Evolutionary conservation across 2,329 filamentous ascomycete species (phyloP).

Genomic region (Eutypella sp.): DNA sequence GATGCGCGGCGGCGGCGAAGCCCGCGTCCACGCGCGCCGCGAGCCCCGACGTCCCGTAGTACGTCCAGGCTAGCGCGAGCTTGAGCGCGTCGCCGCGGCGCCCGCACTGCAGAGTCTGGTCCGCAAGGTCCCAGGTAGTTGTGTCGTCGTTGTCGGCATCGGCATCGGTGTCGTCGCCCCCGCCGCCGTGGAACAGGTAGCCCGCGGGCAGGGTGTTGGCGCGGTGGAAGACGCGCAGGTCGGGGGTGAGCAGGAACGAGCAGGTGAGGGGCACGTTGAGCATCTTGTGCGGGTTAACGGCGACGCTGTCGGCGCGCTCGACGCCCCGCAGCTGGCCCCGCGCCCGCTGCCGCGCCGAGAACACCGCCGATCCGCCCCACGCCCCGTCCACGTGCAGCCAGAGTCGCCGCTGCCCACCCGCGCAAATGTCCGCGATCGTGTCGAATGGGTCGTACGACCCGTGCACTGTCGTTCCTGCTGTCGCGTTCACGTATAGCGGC

Average conservation of each 20-base stretch:
- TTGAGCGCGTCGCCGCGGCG: conserved; percentile 82
- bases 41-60: conserved; percentile 77
- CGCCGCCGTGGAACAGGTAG: conserved; percentile 69
- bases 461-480: conserved; percentile 88
- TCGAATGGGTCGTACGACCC: conserved; percentile 82
- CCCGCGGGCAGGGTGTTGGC: conserved; percentile 85
- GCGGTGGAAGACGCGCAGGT: conserved; percentile 70
- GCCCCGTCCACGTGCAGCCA: conserved; percentile 94
- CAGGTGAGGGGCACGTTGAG: conserved; percentile 86
- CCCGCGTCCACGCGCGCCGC: conserved; percentile 64
- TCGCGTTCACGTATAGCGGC: conserved; percentile 92
- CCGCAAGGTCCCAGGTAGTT: conserved; percentile 84
- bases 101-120: conserved; percentile 90
- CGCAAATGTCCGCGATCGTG: conserved; percentile 66
- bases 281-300: conserved; percentile 97
- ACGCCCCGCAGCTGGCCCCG: conserved; percentile 62
- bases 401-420: conserved; percentile 50
- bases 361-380: conserved; percentile 84
- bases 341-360: conserved; percentile 57
- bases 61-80: conserved; percentile 82
- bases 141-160: conserved; percentile 39
- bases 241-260: conserved; percentile 76
- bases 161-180: conserved; percentile 36
- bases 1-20: conserved; percentile 64
- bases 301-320: conserved; percentile 73